Percentiles rank a stretch among this genome's conserved stretches.
phyloP scores from a whole-genome alignment of 2,329 filamentous ascomycete genomes.

The Myotisia sp. region DNA sequence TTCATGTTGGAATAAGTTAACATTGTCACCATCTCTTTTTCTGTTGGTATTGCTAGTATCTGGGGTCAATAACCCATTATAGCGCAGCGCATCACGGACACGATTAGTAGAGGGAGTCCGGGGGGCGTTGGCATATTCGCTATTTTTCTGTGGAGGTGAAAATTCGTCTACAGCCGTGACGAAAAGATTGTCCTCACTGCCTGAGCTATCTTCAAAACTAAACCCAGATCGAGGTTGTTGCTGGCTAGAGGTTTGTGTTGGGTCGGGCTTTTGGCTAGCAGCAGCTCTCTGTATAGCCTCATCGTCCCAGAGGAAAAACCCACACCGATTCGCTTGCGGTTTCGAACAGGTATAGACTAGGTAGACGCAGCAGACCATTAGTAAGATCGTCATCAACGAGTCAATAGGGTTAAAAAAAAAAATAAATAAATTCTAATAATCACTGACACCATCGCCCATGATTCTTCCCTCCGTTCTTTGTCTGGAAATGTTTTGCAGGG shows the following conservation, averaged over 20 bases:
- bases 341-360: slow-evolving; percentile 45
- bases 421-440: background rate
- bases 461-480: slow-evolving; percentile 44
- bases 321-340: slow-evolving; percentile 35
- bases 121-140: too few relatives aligned
- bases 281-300: slow-evolving; percentile 39
- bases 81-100: background rate
- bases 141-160: background rate
- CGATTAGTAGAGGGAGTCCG: background rate
- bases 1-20: background rate
- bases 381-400: too few relatives aligned
- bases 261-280: slow-evolving; percentile 37
- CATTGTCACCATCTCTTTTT: slow-evolving; percentile 8
- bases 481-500: slow-evolving; percentile 41
- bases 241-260: too few relatives aligned
- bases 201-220: slow-evolving; percentile 8
- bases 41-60: slow-evolving; percentile 19
- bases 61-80: slow-evolving; percentile 22
- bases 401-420: background rate
- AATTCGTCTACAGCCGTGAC: background rate
- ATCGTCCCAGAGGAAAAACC: slow-evolving; percentile 48
- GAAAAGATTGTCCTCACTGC: background rate
- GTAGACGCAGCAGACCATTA: too few relatives aligned
- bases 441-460: slow-evolving; percentile 40
- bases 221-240: too few relatives aligned